phyloP scores from a whole-genome alignment of 2,329 filamentous ascomycete species.

The Emergomyces africanus region DNA sequence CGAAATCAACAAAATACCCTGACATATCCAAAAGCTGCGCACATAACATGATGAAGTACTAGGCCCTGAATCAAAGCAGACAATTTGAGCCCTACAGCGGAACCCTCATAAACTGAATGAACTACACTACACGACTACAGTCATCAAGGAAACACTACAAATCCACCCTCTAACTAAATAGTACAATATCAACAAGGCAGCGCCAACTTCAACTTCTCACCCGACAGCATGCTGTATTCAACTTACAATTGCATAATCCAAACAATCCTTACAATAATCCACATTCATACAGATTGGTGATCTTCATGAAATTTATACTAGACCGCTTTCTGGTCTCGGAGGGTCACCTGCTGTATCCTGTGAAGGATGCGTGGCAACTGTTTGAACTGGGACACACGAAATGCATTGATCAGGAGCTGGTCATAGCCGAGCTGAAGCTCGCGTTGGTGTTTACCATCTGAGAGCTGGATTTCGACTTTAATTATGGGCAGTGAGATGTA shows the following conservation, averaged over 20 bases:
- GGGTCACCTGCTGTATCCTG: constrained; percentile 22
- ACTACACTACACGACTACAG: constrained; percentile 40
- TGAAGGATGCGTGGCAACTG: constrained; percentile 39
- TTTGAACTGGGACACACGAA: constrained; percentile 44
- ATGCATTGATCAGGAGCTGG: constrained; percentile 47
- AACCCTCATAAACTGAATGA: constrained; percentile 37
- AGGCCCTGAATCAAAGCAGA: constrained; percentile 27
- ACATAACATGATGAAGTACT: constrained; percentile 43
- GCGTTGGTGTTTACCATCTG: constrained; percentile 38
- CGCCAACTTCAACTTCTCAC: background rate
- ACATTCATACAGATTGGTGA: background rate
- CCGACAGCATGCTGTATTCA: background rate
- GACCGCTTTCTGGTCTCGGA: constrained; percentile 32
- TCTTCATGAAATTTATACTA: constrained; percentile 31
- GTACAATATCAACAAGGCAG: background rate
- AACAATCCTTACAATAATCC: background rate
- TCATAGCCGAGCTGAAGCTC: constrained; percentile 40
- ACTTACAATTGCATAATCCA: background rate
- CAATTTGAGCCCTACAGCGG: constrained; percentile 26
- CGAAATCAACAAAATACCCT: constrained; percentile 14
- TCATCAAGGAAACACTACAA: constrained; percentile 43
- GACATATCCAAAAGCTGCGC: constrained; percentile 25
- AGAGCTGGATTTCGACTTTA: constrained; percentile 37
- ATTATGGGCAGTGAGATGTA: constrained; percentile 14
- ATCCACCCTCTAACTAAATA: constrained; percentile 36